Evolutionary conservation across 2,329 filamentous ascomycete genomes (phyloP).

Genomic region (Penicillium expansum): DNA sequence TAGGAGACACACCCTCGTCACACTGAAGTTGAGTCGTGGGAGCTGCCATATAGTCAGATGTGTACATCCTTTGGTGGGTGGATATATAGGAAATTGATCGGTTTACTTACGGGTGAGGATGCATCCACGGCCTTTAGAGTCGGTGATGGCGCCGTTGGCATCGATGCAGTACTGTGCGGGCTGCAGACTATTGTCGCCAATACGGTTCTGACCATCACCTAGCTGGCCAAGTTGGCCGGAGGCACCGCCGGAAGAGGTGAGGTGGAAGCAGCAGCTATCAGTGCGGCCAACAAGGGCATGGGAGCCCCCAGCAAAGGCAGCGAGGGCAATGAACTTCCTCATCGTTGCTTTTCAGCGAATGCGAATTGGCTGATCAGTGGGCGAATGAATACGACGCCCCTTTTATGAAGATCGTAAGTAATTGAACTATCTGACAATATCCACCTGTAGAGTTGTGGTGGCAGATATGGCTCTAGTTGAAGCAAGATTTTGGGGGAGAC

Average conservation of each 20-base stretch:
- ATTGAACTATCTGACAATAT: background rate
- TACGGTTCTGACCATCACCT: conserved; percentile 59
- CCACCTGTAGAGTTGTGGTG: background rate
- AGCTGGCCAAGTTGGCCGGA: conserved; percentile 60
- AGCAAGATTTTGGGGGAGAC: background rate
- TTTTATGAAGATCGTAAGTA: background rate
- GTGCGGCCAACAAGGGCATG: conserved; percentile 43
- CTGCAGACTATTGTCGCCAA: conserved; percentile 49
- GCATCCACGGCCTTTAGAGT: conserved; percentile 58
- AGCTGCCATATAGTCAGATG: conserved; percentile 32
- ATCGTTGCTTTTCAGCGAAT: conserved; percentile 24
- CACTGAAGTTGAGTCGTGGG: conserved; percentile 62
- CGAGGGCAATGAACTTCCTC: conserved; percentile 39
- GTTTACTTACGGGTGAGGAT: conserved; percentile 57
- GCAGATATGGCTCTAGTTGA: background rate
- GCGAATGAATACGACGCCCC: conserved; percentile 10
- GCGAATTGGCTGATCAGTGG: background rate
- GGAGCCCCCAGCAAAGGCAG: conserved; percentile 41
- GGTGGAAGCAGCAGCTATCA: conserved; percentile 52
- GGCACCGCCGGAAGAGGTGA: conserved; percentile 50
- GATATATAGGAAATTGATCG: background rate
- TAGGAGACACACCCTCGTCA: conserved; percentile 53
- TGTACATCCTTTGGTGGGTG: conserved; percentile 8
- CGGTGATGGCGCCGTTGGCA: conserved; percentile 53
- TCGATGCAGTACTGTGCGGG: conserved; percentile 56